A percentile compares a stretch with the other conserved stretches of the same genome.
These are phyloP conservation scores for Aphanomyces euteiches DNA, from an alignment of 352 stramenopile genomes.

Conservation along the genomic window DNA sequence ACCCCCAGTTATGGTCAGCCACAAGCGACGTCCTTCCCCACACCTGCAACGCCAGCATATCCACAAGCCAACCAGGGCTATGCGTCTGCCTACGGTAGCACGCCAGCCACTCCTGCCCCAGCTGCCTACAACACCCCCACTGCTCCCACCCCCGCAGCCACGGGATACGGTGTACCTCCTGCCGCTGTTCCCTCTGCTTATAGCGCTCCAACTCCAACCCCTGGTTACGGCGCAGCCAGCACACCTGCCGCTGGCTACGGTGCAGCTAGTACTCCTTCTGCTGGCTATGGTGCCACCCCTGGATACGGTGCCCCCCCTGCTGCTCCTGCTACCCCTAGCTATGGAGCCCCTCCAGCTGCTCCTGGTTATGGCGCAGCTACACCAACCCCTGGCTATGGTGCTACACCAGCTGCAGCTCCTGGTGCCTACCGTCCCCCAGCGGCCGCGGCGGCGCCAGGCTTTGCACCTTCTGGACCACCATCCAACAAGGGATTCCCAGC, in stretches of 20 bases:
- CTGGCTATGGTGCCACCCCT: constrained; percentile 10
- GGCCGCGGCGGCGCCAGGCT: constrained; percentile 34
- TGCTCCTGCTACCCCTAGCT: constrained; percentile 35
- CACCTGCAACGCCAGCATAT: neutral
- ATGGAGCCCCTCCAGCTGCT: constrained; percentile 34
- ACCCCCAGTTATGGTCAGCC: neutral
- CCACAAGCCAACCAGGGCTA: no score
- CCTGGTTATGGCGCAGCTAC: constrained; percentile 44
- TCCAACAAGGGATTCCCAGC: constrained; percentile 8
- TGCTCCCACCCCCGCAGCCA: neutral
- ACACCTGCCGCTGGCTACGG: neutral
- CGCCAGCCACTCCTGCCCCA: no score
- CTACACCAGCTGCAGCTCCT: constrained; percentile 12
- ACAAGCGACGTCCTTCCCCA: constrained; percentile 11
- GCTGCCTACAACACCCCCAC: constrained; percentile 3
- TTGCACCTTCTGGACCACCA: constrained; percentile 15
- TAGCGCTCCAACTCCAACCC: neutral
- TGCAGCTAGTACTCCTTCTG: neutral
- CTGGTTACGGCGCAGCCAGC: constrained; percentile 8
- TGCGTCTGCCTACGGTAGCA: no score
- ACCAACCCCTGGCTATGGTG: constrained; percentile 44
- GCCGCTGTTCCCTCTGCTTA: constrained; percentile 1
- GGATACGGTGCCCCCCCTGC: constrained; percentile 15
- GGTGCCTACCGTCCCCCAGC: constrained; percentile 25
- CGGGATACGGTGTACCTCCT: neutral